These are phyloP conservation scores for Diplocarpon mali DNA, from an alignment of 2,329 filamentous ascomycete genomes.

Conservation along the genomic window DNA sequence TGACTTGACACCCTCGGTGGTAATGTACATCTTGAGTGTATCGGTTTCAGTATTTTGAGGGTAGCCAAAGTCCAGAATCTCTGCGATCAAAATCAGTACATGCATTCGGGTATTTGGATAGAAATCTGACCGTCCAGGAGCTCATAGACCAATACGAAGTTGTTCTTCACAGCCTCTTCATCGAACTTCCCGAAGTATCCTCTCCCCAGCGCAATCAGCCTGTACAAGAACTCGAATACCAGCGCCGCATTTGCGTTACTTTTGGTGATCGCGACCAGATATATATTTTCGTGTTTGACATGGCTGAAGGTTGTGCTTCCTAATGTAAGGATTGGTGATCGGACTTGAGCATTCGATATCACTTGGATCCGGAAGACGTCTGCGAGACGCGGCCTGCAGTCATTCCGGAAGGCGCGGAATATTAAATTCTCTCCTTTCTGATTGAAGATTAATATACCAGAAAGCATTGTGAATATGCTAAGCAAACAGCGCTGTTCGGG, in stretches of 20 bases:
- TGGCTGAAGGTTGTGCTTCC: constrained; percentile 98
- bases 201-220: constrained; percentile 78
- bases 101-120: not conserved
- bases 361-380: constrained; percentile 99
- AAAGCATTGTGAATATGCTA: constrained; percentile 59
- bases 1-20: constrained; percentile 95
- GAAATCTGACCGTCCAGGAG: constrained; percentile 65
- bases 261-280: constrained; percentile 93
- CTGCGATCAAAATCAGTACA: constrained; percentile 34
- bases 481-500: constrained; percentile 2
- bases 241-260: constrained; percentile 98
- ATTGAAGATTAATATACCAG: constrained; percentile 95
- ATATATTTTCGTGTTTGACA: constrained; percentile 99
- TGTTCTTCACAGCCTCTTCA: constrained; percentile 99
- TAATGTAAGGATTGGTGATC: constrained; percentile 92
- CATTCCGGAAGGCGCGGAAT: constrained; percentile 96
- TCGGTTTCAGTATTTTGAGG: constrained; percentile 98
- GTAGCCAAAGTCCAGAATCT: constrained; percentile 98
- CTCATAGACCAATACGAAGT: constrained; percentile 98
- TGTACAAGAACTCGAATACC: constrained; percentile 95
- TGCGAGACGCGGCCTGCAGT: constrained; percentile 92
- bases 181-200: constrained; percentile 99
- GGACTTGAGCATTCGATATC: constrained; percentile 79
- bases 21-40: constrained; percentile 99
- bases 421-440: constrained; percentile 99